Percentiles rank a stretch among this genome's conserved stretches.
Evolutionary conservation across 108 stramenopile species (phyloP).

Genomic region (Nannochloropsis salina): DNA sequence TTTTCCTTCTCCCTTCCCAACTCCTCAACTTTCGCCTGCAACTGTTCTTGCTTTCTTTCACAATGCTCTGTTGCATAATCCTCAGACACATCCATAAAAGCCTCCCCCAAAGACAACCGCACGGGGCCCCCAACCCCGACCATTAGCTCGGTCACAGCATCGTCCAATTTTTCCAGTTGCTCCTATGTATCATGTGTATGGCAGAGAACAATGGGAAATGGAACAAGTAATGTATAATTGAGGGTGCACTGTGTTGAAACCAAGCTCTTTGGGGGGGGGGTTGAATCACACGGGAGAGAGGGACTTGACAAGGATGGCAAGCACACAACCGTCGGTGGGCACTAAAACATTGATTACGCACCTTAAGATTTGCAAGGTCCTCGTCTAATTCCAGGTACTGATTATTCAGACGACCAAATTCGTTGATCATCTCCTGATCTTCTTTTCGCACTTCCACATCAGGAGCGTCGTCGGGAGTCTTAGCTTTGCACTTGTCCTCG

Average conservation of each 20-base stretch:
- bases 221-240: too few relatives aligned
- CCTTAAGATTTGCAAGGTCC: background rate
- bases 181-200: background rate
- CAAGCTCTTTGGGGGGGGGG: too few relatives aligned
- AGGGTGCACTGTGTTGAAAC: too few relatives aligned
- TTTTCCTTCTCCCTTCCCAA: background rate
- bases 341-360: background rate
- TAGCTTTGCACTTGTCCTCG: background rate
- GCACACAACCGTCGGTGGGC: too few relatives aligned
- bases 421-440: slow-evolving; percentile 25
- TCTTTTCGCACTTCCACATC: slow-evolving; percentile 18
- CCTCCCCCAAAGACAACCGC: slow-evolving; percentile 7
- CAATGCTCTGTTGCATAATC: slow-evolving; percentile 22
- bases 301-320: too few relatives aligned
- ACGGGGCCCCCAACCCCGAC: background rate
- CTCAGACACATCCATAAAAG: slow-evolving; percentile 7
- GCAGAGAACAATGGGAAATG: too few relatives aligned
- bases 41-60: slow-evolving; percentile 1
- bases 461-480: background rate
- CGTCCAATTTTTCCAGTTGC: slow-evolving; percentile 18
- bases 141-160: slow-evolving; percentile 21
- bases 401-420: slow-evolving; percentile 23
- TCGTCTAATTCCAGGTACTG: background rate
- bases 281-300: too few relatives aligned
- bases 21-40: background rate